Evolutionary conservation across 2,329 filamentous ascomycete species (phyloP).

Genomic region (Ceratocystis ficicola): DNA sequence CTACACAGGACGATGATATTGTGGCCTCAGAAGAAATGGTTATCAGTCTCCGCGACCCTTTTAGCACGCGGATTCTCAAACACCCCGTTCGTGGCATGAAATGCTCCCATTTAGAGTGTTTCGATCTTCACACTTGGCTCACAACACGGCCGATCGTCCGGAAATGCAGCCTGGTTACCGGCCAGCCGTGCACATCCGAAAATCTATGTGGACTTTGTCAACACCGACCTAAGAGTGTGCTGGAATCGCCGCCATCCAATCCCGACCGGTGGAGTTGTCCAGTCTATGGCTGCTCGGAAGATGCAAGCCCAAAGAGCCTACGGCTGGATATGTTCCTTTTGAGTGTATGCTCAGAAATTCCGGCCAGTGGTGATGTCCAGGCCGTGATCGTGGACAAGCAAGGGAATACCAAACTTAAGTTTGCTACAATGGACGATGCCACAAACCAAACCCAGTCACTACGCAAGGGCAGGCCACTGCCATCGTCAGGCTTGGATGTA

Average conservation of each 20-base stretch:
- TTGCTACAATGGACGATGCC: neutral
- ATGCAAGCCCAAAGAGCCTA: conserved; percentile 14
- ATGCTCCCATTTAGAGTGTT: conserved; percentile 76
- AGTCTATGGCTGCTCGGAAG: conserved; percentile 13
- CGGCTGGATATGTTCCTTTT: conserved; percentile 6
- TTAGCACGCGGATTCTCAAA: conserved; percentile 51
- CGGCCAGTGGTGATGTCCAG: neutral
- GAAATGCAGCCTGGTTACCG: conserved; percentile 26
- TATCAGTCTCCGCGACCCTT: conserved; percentile 56
- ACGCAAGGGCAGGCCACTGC: neutral
- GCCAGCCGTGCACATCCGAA: neutral
- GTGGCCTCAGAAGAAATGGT: conserved; percentile 42
- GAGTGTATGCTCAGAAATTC: neutral
- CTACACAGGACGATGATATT: conserved; percentile 10
- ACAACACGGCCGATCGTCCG: conserved; percentile 45
- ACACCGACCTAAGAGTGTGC: neutral
- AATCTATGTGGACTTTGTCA: neutral
- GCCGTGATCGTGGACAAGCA: conserved; percentile 6
- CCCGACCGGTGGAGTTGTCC: conserved; percentile 15
- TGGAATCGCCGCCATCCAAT: neutral
- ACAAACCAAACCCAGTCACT: neutral
- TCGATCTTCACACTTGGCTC: conserved; percentile 77
- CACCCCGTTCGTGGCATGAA: conserved; percentile 56
- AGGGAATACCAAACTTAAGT: neutral
- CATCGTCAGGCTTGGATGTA: too few relatives aligned